Conservation (phyloP, 805 yeast genomes). For the Candida fluviatilis region DNA sequence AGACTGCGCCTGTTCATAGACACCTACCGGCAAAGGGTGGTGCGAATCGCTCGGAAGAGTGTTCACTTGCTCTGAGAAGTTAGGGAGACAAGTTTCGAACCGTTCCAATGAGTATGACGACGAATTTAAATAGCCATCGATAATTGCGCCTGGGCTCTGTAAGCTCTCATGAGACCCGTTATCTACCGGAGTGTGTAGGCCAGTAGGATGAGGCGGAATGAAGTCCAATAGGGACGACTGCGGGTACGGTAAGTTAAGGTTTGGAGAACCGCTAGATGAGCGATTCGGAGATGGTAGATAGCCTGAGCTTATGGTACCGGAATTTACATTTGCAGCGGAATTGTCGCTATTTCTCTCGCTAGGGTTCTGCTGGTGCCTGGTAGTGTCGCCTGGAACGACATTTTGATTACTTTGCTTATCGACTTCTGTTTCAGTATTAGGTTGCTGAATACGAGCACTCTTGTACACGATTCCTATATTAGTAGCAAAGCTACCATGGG, state of each 20-base stretch:
- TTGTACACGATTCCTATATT: not conserved
- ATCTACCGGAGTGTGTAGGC: not conserved
- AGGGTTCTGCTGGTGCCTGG: too few relatives aligned
- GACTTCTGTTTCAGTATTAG: not conserved
- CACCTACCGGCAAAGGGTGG: not conserved
- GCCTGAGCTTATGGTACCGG: not conserved
- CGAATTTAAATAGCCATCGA: not conserved
- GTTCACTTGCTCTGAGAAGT: not conserved
- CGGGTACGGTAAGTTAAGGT: not conserved
- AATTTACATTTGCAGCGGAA: not conserved
- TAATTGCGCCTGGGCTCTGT: not conserved
- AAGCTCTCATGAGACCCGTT: not conserved
- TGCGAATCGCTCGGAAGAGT: not conserved
- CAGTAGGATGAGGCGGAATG: not conserved
- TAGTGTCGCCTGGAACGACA: too few relatives aligned
- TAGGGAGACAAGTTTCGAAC: not conserved
- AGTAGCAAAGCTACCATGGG: not conserved
- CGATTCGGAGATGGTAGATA: not conserved
- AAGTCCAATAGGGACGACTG: not conserved
- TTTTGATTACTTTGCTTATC: too few relatives aligned
- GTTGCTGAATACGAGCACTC: not conserved
- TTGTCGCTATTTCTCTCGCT: not conserved
- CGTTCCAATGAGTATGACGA: slow-evolving; percentile 2
- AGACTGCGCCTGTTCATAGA: not conserved
- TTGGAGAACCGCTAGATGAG: too few relatives aligned